These are phyloP conservation scores for Taphrina deformans DNA, from an alignment of 1,139 yeast species.

Conservation along the genomic window DNA sequence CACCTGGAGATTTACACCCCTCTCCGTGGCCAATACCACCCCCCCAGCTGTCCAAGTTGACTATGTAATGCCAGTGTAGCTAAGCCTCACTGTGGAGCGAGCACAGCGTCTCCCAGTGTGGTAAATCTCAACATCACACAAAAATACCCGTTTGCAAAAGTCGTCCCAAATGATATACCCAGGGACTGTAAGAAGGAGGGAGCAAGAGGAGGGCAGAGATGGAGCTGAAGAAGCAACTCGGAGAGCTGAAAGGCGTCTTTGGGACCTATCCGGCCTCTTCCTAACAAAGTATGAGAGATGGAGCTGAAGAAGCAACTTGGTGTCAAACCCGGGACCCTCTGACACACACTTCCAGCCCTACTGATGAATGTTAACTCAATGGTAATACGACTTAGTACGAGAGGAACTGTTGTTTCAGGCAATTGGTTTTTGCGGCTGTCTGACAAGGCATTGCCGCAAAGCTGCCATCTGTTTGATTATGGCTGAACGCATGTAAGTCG, in stretches of 20 bases:
- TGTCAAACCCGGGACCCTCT: neutral
- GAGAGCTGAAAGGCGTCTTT: neutral
- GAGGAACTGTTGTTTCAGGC: too few species aligned
- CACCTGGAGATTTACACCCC: too few species aligned
- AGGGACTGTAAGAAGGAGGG: neutral
- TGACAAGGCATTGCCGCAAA: too few species aligned
- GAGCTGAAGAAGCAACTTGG: neutral
- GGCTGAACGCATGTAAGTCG: too few species aligned
- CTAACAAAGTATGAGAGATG: neutral
- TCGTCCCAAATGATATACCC: slow-evolving; percentile 1
- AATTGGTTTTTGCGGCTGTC: too few species aligned
- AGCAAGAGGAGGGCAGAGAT: neutral
- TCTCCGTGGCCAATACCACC: too few species aligned
- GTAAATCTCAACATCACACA: neutral
- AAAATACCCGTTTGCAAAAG: neutral
- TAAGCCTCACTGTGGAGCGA: neutral
- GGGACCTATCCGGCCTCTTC: neutral
- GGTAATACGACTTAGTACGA: too few species aligned
- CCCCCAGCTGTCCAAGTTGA: too few species aligned
- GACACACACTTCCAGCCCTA: neutral
- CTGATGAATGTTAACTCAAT: too few species aligned
- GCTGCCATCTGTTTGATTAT: too few species aligned
- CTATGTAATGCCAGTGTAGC: neutral
- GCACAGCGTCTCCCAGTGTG: neutral
- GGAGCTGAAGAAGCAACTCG: neutral